Evolutionary conservation across 768 basidiomycete genomes (phyloP).

Genomic region (Strobilomyces confusus): DNA sequence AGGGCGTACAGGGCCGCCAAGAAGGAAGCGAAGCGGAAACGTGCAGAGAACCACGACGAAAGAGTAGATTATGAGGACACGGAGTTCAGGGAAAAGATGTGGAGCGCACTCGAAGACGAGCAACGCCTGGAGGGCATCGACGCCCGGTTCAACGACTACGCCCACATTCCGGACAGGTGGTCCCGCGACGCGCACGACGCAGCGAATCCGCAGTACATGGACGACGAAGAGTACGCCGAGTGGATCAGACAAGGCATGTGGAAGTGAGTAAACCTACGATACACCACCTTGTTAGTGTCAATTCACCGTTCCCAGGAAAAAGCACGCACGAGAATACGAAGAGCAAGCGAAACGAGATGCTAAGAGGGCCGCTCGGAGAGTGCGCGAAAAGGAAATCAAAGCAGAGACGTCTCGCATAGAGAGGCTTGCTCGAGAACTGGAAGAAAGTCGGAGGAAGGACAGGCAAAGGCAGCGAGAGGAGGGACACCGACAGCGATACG

Average conservation of each 20-base stretch:
- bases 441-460: slow-evolving; percentile 45
- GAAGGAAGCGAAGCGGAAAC: slow-evolving; percentile 24
- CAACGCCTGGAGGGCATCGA: slow-evolving; percentile 62
- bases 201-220: slow-evolving; percentile 50
- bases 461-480: slow-evolving; percentile 41
- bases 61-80: slow-evolving; percentile 57
- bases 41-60: slow-evolving; percentile 44
- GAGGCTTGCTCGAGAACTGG: slow-evolving; percentile 49
- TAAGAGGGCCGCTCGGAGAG: slow-evolving; percentile 47
- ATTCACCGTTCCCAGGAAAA: slow-evolving; percentile 43
- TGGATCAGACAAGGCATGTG: slow-evolving; percentile 89
- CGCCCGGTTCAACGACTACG: slow-evolving; percentile 60
- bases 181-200: slow-evolving; percentile 38
- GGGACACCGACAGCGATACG: slow-evolving; percentile 50
- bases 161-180: slow-evolving; percentile 75
- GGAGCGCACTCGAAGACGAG: slow-evolving; percentile 69
- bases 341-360: slow-evolving; percentile 57
- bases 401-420: slow-evolving; percentile 52
- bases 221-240: slow-evolving; percentile 84
- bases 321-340: slow-evolving; percentile 62
- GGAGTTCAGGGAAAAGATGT: slow-evolving; percentile 69
- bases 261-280: slow-evolving; percentile 45
- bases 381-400: slow-evolving; percentile 49
- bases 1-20: slow-evolving; percentile 42
- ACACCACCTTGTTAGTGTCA: background rate